Evolutionary conservation across 441 rosid species (phyloP), one percentile per base, ranked within the genome.

Genomic region (Theobroma grandiflorum): DNA sequence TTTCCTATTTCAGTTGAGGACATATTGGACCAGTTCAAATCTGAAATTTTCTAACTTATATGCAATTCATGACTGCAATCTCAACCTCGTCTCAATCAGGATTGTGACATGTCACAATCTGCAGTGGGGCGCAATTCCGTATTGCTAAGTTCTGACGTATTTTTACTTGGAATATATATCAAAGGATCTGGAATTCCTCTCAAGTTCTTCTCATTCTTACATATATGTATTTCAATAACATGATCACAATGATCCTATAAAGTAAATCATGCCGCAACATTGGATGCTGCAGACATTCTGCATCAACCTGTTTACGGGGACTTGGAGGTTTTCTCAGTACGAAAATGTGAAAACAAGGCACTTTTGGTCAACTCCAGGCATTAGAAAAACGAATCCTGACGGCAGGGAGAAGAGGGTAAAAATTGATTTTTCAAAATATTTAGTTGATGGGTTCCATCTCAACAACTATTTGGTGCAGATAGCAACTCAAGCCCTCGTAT

Each of bases 391-490:
- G 33, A 69, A 64, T 61, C 63, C 47, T 6, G 37, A 18, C 77
- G 22, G 55, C 43, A 66, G 1, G 58, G 63, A 9, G 66, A 16
- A 42, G 37, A 70, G 38, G 66, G 53, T 35, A 58, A 26, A 37
- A 26, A 53, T 70, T 63, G 35, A 75, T 79, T 22, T 53, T 53
- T 73, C 38, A 62, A 70, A 61, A 79, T 31, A 50, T 26, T 74
- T 79, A 81, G 86, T 74, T 84, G 95, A 82, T 70, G 87, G 79
- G 89, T 87, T 84, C 83, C 89, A 84, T 79, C 86, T 78, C 85
- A 90, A 87, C 91, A 84, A 86, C 91, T 40, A 80, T 87, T 88
- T 83, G 92, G 95, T 90, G 85, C 86, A 66, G 83, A 81, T 59
- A 57, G 69, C 82, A 66, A 71, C 75, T 74, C 79, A 67, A 62